Percentiles rank a stretch among this genome's conserved stretches.
These are phyloP conservation scores for Sarcodon sp. DNA, from an alignment of 768 basidiomycete species.

Conservation along the genomic window DNA sequence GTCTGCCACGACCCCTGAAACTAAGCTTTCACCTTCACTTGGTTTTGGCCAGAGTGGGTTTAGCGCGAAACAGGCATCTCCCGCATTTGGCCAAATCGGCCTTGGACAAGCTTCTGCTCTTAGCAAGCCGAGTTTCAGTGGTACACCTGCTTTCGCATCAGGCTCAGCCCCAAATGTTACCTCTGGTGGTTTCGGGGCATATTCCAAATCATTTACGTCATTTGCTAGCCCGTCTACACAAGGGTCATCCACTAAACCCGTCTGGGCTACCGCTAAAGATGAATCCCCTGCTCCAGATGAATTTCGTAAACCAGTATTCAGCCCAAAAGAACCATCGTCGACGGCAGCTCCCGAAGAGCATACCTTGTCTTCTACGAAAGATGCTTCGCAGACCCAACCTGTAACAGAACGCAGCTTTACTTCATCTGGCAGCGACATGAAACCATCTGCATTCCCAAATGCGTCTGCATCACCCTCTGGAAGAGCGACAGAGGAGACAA, in stretches of 20 bases:
- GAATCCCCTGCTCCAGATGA: constrained; percentile 6
- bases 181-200: constrained; percentile 27
- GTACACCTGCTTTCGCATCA: constrained; percentile 6
- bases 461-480: not conserved
- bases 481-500: constrained; percentile 1
- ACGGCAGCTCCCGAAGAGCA: too few relatives aligned
- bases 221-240: not conserved
- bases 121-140: constrained; percentile 6
- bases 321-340: too few relatives aligned
- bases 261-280: constrained; percentile 13
- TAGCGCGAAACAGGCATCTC: constrained; percentile 13
- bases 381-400: too few relatives aligned
- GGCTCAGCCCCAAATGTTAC: constrained; percentile 13
- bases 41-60: constrained; percentile 14
- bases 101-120: constrained; percentile 9
- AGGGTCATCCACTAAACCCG: not conserved
- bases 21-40: constrained; percentile 16
- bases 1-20: not conserved
- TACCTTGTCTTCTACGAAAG: too few relatives aligned
- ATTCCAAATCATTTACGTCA: not conserved
- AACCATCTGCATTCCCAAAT: constrained; percentile 18
- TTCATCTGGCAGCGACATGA: too few relatives aligned
- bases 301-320: too few relatives aligned
- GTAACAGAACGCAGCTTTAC: too few relatives aligned
- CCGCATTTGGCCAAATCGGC: constrained; percentile 14